Percentiles rank a stretch among this genome's conserved stretches.
phyloP scores from a whole-genome alignment of 2,329 filamentous ascomycete genomes.

The Hypoxylon sp. region DNA sequence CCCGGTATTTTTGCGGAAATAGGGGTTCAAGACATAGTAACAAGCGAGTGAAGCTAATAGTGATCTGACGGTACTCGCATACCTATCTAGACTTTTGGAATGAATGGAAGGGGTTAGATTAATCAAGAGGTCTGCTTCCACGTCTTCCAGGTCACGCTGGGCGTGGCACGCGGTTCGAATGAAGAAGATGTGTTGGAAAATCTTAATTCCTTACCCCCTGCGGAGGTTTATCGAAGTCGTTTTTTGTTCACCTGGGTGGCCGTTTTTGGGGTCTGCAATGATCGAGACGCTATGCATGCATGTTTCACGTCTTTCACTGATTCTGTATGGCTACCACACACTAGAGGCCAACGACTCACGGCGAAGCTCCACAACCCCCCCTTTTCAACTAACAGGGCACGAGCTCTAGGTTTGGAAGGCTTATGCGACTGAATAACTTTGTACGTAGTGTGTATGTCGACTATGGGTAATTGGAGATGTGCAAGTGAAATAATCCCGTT shows the following conservation, averaged over 20 bases:
- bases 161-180: conserved; percentile 14
- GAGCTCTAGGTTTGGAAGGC: conserved; percentile 6
- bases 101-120: conserved; percentile 8
- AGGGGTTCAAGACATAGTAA: conserved; percentile 12
- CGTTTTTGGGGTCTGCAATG: conserved; percentile 36
- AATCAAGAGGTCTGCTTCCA: conserved; percentile 5
- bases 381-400: conserved; percentile 23
- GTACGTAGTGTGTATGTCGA: conserved; percentile 13
- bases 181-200: conserved; percentile 21
- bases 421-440: conserved; percentile 19
- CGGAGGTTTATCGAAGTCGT: conserved; percentile 4
- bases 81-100: not conserved
- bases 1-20: conserved; percentile 8
- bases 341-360: conserved; percentile 27
- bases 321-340: conserved; percentile 18
- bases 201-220: conserved; percentile 30
- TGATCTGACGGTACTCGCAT: not conserved
- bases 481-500: conserved; percentile 3
- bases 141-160: conserved; percentile 8
- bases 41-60: conserved; percentile 6
- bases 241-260: conserved; percentile 27
- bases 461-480: conserved; percentile 8
- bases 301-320: conserved; percentile 40
- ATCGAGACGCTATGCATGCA: conserved; percentile 43
- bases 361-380: conserved; percentile 31